Evolutionary conservation across 345 rosid species (phyloP).

Genomic region (Aquilaria malaccensis): DNA sequence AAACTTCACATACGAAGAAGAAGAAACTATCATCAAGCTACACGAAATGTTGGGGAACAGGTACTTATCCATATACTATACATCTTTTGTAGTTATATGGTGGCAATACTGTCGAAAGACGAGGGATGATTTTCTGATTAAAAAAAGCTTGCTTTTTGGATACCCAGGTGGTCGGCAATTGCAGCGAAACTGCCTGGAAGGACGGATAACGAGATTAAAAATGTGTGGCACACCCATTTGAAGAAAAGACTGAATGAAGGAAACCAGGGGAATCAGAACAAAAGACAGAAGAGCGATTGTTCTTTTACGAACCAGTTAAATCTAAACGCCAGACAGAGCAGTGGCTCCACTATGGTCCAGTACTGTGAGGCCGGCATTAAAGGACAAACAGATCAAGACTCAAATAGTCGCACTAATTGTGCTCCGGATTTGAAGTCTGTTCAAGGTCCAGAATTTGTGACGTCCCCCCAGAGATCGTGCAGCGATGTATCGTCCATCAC

Average conservation of each 20-base stretch:
- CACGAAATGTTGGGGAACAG: constrained; percentile 75
- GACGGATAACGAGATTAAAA: constrained; percentile 87
- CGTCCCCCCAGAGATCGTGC: constrained; percentile 42
- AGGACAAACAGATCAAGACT: constrained; percentile 14
- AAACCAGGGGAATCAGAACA: constrained; percentile 19
- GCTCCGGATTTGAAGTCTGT: background rate
- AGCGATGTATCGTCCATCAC: constrained; percentile 44
- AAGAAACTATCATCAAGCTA: constrained; percentile 55
- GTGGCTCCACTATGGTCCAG: background rate
- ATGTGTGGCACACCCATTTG: constrained; percentile 92
- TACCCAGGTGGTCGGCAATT: constrained; percentile 77
- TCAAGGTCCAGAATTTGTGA: constrained; percentile 1
- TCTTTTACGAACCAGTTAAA: background rate
- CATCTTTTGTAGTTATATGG: background rate
- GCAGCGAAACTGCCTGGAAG: constrained; percentile 81
- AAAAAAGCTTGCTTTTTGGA: no score
- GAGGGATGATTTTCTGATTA: no score
- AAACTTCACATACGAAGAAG: constrained; percentile 71
- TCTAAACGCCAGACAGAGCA: constrained; percentile 15
- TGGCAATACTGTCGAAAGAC: no score
- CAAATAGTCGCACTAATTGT: background rate
- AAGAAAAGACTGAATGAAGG: constrained; percentile 55
- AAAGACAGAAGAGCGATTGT: no score
- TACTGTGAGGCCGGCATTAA: constrained; percentile 3
- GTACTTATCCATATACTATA: constrained; percentile 17